phyloP scores from a whole-genome alignment of 2,329 filamentous ascomycete species.

The Talaromyces albobiverticillius region DNA sequence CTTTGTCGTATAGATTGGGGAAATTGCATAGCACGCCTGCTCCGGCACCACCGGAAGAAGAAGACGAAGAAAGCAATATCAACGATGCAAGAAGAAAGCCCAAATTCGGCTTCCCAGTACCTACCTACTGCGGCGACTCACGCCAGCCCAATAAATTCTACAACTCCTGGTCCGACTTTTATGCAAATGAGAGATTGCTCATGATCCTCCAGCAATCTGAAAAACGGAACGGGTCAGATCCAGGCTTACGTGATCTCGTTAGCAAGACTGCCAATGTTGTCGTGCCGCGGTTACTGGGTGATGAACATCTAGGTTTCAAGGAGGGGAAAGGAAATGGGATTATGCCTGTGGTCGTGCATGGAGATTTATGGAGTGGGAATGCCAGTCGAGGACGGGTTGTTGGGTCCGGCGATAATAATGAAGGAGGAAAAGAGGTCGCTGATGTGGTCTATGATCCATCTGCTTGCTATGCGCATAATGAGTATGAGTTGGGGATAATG shows the following conservation, averaged over 20 bases:
- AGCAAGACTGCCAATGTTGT: constrained; percentile 62
- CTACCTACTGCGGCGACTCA: constrained; percentile 84
- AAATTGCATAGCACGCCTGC: constrained; percentile 74
- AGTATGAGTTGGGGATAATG: constrained; percentile 94
- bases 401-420: constrained; percentile 29
- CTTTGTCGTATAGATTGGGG: constrained; percentile 73
- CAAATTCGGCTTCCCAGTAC: constrained; percentile 77
- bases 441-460: constrained; percentile 82
- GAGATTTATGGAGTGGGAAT: constrained; percentile 93
- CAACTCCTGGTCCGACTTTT: constrained; percentile 80
- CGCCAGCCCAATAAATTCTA: constrained; percentile 74
- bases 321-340: constrained; percentile 51
- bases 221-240: constrained; percentile 62
- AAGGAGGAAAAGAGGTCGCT: constrained; percentile 52
- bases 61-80: neutral
- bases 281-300: constrained; percentile 72
- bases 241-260: constrained; percentile 60
- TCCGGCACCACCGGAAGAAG: constrained; percentile 40
- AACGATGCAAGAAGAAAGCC: constrained; percentile 29
- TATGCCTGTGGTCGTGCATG: constrained; percentile 79
- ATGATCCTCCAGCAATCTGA: constrained; percentile 60
- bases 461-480: constrained; percentile 77
- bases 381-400: constrained; percentile 64
- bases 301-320: constrained; percentile 58
- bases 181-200: constrained; percentile 70